These are phyloP conservation scores for Solanum paucissectum DNA, from an alignment of 257 asterid species.

Conservation along the genomic window DNA sequence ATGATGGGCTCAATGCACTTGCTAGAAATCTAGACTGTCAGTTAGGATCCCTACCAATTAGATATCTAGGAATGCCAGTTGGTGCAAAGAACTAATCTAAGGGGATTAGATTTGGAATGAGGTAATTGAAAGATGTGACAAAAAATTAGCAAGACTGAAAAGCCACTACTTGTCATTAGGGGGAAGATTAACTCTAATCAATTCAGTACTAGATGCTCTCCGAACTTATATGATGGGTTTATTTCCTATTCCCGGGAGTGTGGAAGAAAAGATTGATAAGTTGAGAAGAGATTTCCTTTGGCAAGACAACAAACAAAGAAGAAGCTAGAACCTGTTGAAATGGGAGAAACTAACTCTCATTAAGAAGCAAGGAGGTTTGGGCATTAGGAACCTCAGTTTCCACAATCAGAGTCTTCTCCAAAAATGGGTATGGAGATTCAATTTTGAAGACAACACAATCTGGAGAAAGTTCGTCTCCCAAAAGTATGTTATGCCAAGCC, in stretches of 20 bases:
- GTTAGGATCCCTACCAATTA: neutral
- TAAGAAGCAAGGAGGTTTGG: neutral
- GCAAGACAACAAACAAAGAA: neutral
- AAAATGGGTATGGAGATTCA: neutral
- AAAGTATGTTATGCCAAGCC: neutral
- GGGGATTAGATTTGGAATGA: neutral
- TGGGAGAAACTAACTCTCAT: neutral
- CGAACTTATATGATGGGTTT: neutral
- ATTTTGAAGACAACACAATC: neutral
- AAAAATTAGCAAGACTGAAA: neutral
- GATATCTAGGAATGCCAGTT: neutral
- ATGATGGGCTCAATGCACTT: neutral
- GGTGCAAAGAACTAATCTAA: neutral
- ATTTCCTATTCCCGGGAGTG: neutral
- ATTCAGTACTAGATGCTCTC: neutral
- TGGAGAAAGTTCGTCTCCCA: neutral
- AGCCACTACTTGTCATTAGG: neutral
- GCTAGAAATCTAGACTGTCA: neutral
- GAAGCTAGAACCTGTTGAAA: neutral
- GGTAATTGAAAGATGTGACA: neutral
- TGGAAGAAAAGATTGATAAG: neutral
- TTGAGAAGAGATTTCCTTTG: neutral
- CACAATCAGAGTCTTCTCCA: neutral
- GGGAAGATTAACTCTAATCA: neutral
- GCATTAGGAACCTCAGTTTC: neutral